Evolutionary conservation across 2,329 filamentous ascomycete genomes (phyloP).

Genomic region (Clarireedia homoeocarpa): DNA sequence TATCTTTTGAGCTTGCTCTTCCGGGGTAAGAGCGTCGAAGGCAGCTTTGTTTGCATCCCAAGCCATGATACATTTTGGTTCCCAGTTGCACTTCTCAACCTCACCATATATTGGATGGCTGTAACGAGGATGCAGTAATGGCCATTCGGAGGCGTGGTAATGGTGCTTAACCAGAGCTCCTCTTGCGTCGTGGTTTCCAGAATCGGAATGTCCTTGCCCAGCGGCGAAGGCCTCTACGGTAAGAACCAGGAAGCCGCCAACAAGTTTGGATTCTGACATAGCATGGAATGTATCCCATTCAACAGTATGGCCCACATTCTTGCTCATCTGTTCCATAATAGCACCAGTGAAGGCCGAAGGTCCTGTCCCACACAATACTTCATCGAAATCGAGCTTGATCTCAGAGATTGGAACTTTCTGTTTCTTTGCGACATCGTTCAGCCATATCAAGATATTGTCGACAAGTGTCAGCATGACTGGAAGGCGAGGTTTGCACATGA

Average conservation of each 20-base stretch:
- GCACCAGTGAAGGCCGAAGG: constrained; percentile 62
- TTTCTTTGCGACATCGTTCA: constrained; percentile 48
- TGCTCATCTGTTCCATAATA: constrained; percentile 56
- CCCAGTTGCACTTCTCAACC: constrained; percentile 66
- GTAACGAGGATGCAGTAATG: constrained; percentile 55
- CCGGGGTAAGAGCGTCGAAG: constrained; percentile 49
- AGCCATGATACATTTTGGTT: constrained; percentile 50
- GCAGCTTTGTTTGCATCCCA: constrained; percentile 59
- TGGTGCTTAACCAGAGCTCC: constrained; percentile 65
- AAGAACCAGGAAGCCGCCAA: constrained; percentile 57
- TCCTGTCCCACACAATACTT: constrained; percentile 65
- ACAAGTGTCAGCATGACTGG: constrained; percentile 62
- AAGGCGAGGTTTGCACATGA: constrained; percentile 59
- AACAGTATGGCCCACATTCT: constrained; percentile 36
- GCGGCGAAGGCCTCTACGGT: constrained; percentile 67
- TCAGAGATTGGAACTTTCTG: constrained; percentile 52
- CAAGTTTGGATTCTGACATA: constrained; percentile 55
- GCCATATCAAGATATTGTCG: constrained; percentile 61
- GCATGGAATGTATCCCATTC: constrained; percentile 60
- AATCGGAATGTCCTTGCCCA: constrained; percentile 65
- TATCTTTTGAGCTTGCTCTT: constrained; percentile 46
- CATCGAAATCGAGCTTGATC: constrained; percentile 61
- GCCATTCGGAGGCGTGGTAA: constrained; percentile 69
- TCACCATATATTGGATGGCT: constrained; percentile 62
- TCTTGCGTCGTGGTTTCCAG: constrained; percentile 59